Evolutionary conservation across 495 filamentous ascomycete genomes (phyloP).

Genomic region (Podospora appendiculata): DNA sequence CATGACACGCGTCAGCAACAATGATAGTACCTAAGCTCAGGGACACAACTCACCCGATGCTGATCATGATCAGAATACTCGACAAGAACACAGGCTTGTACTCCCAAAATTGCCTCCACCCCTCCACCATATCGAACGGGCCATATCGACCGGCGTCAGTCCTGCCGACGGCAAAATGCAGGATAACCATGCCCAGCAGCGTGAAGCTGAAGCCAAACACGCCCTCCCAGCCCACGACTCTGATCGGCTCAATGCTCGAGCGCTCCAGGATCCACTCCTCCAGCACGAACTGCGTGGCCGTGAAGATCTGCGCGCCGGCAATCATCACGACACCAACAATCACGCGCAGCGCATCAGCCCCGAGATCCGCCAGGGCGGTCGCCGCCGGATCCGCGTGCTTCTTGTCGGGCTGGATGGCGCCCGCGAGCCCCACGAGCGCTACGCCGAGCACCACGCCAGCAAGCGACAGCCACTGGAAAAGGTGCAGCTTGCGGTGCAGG

Average conservation of each 20-base stretch:
- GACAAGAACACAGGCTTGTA: slow-evolving; percentile 64
- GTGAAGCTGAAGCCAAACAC: slow-evolving; percentile 87
- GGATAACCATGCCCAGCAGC: slow-evolving; percentile 64
- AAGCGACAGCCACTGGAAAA: slow-evolving; percentile 86
- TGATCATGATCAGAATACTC: slow-evolving; percentile 88
- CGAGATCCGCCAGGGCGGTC: slow-evolving; percentile 15
- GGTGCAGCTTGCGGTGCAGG: slow-evolving; percentile 62
- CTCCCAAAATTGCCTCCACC: slow-evolving; percentile 64
- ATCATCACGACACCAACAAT: slow-evolving; percentile 82
- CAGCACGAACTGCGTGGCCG: slow-evolving; percentile 88
- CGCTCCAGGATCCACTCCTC: slow-evolving; percentile 93
- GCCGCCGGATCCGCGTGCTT: slow-evolving; percentile 31
- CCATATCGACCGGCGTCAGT: slow-evolving; percentile 68
- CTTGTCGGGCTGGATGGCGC: slow-evolving; percentile 63
- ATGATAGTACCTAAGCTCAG: background rate
- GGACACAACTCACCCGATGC: slow-evolving; percentile 66
- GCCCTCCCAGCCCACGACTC: slow-evolving; percentile 94
- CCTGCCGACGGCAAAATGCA: slow-evolving; percentile 68
- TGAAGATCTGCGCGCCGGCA: slow-evolving; percentile 91
- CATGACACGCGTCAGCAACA: slow-evolving; percentile 3
- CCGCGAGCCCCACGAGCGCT: slow-evolving; percentile 81
- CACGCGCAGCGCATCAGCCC: slow-evolving; percentile 57
- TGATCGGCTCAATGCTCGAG: slow-evolving; percentile 79
- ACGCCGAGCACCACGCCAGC: slow-evolving; percentile 83
- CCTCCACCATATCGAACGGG: slow-evolving; percentile 84